Evolutionary conservation across 345 rosid species (phyloP), one percentile per base, ranked within the genome.

Genomic region (Streptanthus diversifolius): DNA sequence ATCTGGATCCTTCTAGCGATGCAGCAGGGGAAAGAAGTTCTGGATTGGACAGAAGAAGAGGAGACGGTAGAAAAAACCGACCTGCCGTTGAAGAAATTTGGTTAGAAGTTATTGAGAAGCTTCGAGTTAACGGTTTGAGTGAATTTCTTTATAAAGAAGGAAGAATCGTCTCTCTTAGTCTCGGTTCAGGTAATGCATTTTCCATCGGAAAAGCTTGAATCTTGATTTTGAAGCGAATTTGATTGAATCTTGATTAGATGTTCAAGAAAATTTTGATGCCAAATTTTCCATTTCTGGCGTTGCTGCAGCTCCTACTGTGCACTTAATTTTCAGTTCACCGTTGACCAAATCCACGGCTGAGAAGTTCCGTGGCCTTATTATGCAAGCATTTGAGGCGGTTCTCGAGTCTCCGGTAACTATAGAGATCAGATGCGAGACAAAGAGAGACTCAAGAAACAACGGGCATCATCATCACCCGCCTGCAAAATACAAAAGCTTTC

Each of bases 81-180:
- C 79, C 69, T 2, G 83, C 83, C 27, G 82, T 82, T 62, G 92
- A 92, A 68, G 93, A 92, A 69, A 83, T 95, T 68, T 95, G 99
- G 99, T 75, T 86, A 65, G 95, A 86, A 65, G 97, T 88, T 68
- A 87, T 95, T 13, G 86, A 85, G 78, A 84, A 77, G 74, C 84
- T 92, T 70, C 89, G 77, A 66, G 72, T 67, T 48, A 81, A 79
- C 43, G 80, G 80, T 51, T 65, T 85, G 66, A 86, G 77, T 74
- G 93, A 90, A 73, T 88, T 92, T 76, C 85, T 95, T 67, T 76
- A 84, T 70, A 84, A 81, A 68, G 99, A 95, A 87, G 99, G 99
- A 76, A 82, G 82, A 78, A 83, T 95, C 19, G 80, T 79, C 56
- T 90, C 91, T 41, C 89, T 90, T 81, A 90, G 87, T 76, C 89